A percentile compares a stretch with the other conserved stretches of the same genome.
phyloP scores from a whole-genome alignment of 1,284 basidiomycete genomes.

The Gomphus bonarii region DNA sequence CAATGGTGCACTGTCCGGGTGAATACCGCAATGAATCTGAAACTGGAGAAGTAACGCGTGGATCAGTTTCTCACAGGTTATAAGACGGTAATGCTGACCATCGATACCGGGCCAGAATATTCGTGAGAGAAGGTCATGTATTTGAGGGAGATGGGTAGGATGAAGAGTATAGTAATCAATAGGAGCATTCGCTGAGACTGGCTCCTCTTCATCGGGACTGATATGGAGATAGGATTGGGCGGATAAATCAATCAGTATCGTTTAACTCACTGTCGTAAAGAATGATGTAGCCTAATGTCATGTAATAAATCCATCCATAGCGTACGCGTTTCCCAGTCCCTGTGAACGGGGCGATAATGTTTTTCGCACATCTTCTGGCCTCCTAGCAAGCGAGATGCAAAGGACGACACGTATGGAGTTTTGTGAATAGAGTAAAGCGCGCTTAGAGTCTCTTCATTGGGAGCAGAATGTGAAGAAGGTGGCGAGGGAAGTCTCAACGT shows the following conservation, averaged over 20 bases:
- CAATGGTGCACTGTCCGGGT: conserved; percentile 59
- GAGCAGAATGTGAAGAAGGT: conserved; percentile 13
- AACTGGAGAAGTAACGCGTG: conserved; percentile 29
- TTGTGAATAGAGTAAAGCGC: conserved; percentile 44
- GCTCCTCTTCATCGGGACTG: conserved; percentile 44
- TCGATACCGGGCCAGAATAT: conserved; percentile 68
- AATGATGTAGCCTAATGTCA: conserved; percentile 55
- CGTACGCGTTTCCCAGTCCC: conserved; percentile 60
- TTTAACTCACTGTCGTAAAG: conserved; percentile 41
- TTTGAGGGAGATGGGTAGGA: conserved; percentile 48
- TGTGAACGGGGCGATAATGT: conserved; percentile 30
- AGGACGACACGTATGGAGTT: conserved; percentile 53
- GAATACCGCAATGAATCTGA: conserved; percentile 53
- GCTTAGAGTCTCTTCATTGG: conserved; percentile 37
- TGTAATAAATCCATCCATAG: conserved; percentile 67
- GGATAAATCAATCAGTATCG: conserved; percentile 6
- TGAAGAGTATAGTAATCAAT: conserved; percentile 56
- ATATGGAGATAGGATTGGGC: background rate
- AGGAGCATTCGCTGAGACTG: conserved; percentile 33
- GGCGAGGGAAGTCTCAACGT: background rate
- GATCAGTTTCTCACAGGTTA: background rate
- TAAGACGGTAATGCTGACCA: conserved; percentile 27
- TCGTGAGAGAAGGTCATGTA: conserved; percentile 54
- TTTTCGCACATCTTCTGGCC: conserved; percentile 14
- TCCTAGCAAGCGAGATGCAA: conserved; percentile 49